Base-by-base conservation (phyloP, 1,284 basidiomycete genomes). In the Singerocomus rubriflavus region DNA sequence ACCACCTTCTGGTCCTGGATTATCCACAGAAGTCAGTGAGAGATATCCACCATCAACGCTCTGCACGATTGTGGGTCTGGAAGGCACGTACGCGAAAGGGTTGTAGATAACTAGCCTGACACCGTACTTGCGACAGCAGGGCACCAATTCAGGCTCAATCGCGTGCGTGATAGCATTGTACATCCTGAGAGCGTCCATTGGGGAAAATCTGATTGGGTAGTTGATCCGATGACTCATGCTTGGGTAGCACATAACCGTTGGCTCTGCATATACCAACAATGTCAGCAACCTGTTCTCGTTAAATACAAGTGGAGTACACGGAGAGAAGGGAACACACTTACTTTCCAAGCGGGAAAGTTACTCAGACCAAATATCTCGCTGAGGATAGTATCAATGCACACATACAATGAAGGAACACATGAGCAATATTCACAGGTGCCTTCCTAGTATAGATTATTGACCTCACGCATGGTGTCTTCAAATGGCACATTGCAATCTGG, bases 141-240 rank as follows among this genome's bases (percentile, higher is more conserved):
- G 78, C n/a, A 81, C 65, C 21, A 82, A 71, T 62, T 83, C 80
- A 1, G 76, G 53, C 55, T 84, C 79, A 42, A 79, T 77, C 36
- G 71, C 71, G 8, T 80, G 73, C 1, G 76, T 78, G 52, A 80
- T 67, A 1, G 77, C 73, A 48, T 80, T 80, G 61, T 80, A 80
- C 72, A 78, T 77, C 12, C 74, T 73, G 21, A 2, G 12, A 10
- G 27, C 9, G 11, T 46, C 3, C 6, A 14, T 44, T 13, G 30
- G 26, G 10, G 16, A 46, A 29, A 9, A 34, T 9, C 12, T 2
- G 32, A 14, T 12, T 14, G 29, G 11, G 7, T 12, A 3, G 25
- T 7, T 14, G 4, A 2, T 6, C 17, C 8, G 26, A 35, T 3
- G 2, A 53, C 63, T 34, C 39, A 72, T 70, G 63, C 71, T 62